These are phyloP conservation scores for Nannochloropsis salina DNA, from an alignment of 108 stramenopile species.

Conservation along the genomic window DNA sequence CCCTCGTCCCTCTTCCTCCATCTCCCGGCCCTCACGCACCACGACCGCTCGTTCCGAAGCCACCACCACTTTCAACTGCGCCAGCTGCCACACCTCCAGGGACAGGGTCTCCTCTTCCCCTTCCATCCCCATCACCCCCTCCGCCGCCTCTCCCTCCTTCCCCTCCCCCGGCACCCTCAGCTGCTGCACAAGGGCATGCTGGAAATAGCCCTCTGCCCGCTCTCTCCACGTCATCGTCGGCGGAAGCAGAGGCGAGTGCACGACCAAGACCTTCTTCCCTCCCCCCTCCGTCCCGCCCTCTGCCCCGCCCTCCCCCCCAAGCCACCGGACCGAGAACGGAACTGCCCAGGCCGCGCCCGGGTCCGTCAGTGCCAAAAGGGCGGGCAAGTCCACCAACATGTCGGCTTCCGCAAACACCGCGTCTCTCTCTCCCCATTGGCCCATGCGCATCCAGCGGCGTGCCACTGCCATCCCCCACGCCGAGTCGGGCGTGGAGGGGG, in stretches of 20 bases:
- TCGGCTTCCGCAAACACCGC: neutral
- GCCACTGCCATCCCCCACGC: neutral
- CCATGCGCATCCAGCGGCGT: neutral
- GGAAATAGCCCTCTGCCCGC: neutral
- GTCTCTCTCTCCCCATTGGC: neutral
- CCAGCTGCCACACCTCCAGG: constrained; percentile 5
- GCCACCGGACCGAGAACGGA: neutral
- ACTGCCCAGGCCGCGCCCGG: neutral
- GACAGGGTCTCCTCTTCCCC: neutral
- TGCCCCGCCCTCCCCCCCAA: neutral
- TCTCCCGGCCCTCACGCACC: neutral
- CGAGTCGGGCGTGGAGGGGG: neutral
- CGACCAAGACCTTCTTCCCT: neutral
- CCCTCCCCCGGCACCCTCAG: neutral
- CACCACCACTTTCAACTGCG: neutral
- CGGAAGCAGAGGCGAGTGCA: neutral
- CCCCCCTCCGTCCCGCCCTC: neutral
- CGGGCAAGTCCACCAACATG: neutral
- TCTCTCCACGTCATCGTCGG: neutral
- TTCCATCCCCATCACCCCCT: neutral
- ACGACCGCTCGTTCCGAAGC: neutral
- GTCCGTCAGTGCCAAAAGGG: neutral
- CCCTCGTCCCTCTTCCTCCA: neutral
- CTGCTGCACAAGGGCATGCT: neutral
- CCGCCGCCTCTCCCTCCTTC: neutral